Base-by-base conservation (phyloP, 345 rosid genomes). In the Mangifera indica region DNA sequence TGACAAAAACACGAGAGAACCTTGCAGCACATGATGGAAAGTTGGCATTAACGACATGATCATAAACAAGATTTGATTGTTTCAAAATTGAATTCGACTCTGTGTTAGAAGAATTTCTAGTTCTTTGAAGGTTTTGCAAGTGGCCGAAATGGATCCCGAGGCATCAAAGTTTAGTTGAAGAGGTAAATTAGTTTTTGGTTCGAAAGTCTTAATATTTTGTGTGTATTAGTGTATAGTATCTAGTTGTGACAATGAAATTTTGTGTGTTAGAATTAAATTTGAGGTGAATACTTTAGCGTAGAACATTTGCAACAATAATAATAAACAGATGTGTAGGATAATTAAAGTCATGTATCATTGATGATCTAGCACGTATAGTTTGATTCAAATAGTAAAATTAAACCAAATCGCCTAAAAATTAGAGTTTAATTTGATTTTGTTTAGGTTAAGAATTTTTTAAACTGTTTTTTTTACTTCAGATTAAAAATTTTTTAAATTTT, bases 31-130 rank as follows among this genome's bases (percentile, higher is more conserved):
- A 48, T n/a, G 74, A 64, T 62, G 63, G 74, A 73, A 83, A 75
- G 10, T 49, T 71, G 55, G 79, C 79, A 18, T 29, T 70, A 40
- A 60, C 77, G 11, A 12, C 76, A 66, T 78, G 74, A 82, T 59
- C 18, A 29, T 32, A 59, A 32, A 66, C 14, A 13, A 60, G 20
- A 18, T 29, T 44, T 20, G 40, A 15, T 22, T 10, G 0, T 8
- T 4, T 22, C 29, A 6, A 32, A 17, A 26, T 46, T 14, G 57
- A 42, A 22, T 25, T 29, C 17, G 2, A 40, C 51, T 22, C 21
- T 24, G 24, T 34, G 18, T 18, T 48, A 7, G 20, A 18, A 26
- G 44, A 59, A 10, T 13, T 45, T 15, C 6, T 12, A 29, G 26
- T 18, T 25, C 7, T 46, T 0, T n/a, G 40, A 48, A 48, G 42